These are phyloP conservation scores for Kwoniella mangroviensis DNA, from an alignment of 768 basidiomycete species.

Conservation along the genomic window DNA sequence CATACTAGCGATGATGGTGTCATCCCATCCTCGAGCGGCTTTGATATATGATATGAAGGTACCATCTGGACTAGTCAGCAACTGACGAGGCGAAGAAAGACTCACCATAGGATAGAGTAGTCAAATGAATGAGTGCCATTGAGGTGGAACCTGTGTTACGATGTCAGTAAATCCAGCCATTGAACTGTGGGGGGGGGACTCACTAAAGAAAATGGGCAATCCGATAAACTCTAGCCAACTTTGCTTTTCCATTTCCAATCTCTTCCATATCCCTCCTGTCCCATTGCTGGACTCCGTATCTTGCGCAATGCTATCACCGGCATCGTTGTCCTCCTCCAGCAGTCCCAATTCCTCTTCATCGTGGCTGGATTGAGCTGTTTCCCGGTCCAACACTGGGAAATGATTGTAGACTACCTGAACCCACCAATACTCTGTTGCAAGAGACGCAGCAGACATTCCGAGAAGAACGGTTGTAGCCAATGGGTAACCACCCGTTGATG, in stretches of 20 bases:
- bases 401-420: constrained; percentile 48
- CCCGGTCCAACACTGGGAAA: constrained; percentile 42
- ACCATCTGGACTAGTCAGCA: constrained; percentile 34
- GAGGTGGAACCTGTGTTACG: constrained; percentile 41
- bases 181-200: constrained; percentile 12
- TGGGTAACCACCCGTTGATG: constrained; percentile 39
- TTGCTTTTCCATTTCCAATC: constrained; percentile 21
- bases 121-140: constrained; percentile 49
- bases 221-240: constrained; percentile 51
- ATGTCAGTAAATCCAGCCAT: constrained; percentile 16
- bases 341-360: not conserved
- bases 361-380: not conserved
- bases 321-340: constrained; percentile 2
- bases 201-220: constrained; percentile 54
- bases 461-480: constrained; percentile 34
- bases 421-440: constrained; percentile 50
- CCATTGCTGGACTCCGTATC: not conserved
- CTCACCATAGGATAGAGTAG: constrained; percentile 53
- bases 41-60: constrained; percentile 58
- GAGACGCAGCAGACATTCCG: constrained; percentile 31
- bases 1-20: constrained; percentile 53
- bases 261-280: not conserved
- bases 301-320: not conserved
- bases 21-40: constrained; percentile 46
- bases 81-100: not conserved